Base-by-base conservation (phyloP, 768 basidiomycete genomes). In the Lactarius hengduanensis region DNA sequence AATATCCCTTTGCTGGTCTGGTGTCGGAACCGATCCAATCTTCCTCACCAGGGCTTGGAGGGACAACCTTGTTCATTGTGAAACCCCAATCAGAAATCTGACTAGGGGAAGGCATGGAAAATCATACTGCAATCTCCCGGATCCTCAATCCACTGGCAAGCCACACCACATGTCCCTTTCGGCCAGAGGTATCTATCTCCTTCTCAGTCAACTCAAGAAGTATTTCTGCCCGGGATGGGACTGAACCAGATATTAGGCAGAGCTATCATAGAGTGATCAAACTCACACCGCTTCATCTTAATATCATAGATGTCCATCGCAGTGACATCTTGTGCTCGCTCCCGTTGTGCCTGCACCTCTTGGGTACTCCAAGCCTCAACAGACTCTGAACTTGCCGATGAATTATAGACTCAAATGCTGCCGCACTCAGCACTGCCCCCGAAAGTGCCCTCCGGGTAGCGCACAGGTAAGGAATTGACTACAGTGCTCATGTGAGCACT, bases 121-220 rank as follows among this genome's bases (percentile, higher is more conserved):
- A 13, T 3, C 63, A 36, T 50, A 64, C 63, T 64, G 57, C n/a
- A 15, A n/a, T 45, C 16, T 64, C 57, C 30, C 50, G 57, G 18
- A 64, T 34, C 13, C 38, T 45, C 11, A 64, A 45, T 16, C 63
- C 28, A 3, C 10, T 34, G 18, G 10, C 10, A 32, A 32, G 32
- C 32, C 32, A 32, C 6, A 3, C 32, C 3, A 7, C 32, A 32
- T 32, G 32, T 32, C 32, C 32, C 32, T 32, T 32, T 3, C 6
- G 2, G 32, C 32, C 6, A 32, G 32, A 32, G 32, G 3, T 7
- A 3, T 32, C 32, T 3, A 7, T 32, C 32, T 32, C 32, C 32
- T 32, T 32, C 32, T 32, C 3, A 3, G 32, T 32, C 32, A 32
- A 32, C 6, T 32, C 32, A 32, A 32, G 32, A 32, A 32, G 32